These are phyloP conservation scores for Parathielavia appendiculata DNA, from an alignment of 495 filamentous ascomycete species.

Conservation along the genomic window DNA sequence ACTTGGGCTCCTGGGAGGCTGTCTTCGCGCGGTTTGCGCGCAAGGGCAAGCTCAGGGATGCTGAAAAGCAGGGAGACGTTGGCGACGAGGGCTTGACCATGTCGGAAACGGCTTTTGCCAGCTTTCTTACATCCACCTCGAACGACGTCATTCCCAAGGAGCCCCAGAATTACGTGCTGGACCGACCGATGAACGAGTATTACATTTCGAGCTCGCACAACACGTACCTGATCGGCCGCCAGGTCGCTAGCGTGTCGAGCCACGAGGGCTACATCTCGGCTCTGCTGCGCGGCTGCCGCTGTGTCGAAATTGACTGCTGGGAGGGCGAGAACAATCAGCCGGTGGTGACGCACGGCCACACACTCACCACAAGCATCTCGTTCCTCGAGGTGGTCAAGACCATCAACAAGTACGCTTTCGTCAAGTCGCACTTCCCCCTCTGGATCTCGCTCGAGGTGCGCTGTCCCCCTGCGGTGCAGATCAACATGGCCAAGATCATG, in stretches of 20 bases:
- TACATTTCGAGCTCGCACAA: conserved; percentile 99
- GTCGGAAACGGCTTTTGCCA: conserved; percentile 66
- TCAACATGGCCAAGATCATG: conserved; percentile 87
- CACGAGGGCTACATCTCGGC: conserved; percentile 90
- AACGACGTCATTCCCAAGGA: conserved; percentile 59
- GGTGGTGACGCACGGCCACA: conserved; percentile 84
- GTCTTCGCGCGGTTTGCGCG: conserved; percentile 73
- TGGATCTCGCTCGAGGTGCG: conserved; percentile 95
- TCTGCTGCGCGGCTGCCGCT: conserved; percentile 83
- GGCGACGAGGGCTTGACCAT: conserved; percentile 53
- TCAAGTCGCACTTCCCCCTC: conserved; percentile 72
- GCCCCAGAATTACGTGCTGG: conserved; percentile 55
- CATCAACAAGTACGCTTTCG: conserved; percentile 89
- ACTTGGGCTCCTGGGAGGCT: conserved; percentile 60
- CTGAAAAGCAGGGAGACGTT: conserved; percentile 30
- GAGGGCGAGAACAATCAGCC: conserved; percentile 82
- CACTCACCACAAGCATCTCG: conserved; percentile 75
- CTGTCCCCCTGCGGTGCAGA: conserved; percentile 76
- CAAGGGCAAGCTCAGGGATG: conserved; percentile 52
- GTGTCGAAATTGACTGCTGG: conserved; percentile 97
- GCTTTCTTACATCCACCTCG: conserved; percentile 67
- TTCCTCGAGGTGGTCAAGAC: conserved; percentile 88
- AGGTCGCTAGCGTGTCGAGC: conserved; percentile 83
- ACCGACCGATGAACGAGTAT: conserved; percentile 91
- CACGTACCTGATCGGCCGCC: conserved; percentile 87